Evolutionary conservation across 306 rosid genomes (phyloP), one percentile per base, ranked within the genome.

Genomic region (Fagus crenata): DNA sequence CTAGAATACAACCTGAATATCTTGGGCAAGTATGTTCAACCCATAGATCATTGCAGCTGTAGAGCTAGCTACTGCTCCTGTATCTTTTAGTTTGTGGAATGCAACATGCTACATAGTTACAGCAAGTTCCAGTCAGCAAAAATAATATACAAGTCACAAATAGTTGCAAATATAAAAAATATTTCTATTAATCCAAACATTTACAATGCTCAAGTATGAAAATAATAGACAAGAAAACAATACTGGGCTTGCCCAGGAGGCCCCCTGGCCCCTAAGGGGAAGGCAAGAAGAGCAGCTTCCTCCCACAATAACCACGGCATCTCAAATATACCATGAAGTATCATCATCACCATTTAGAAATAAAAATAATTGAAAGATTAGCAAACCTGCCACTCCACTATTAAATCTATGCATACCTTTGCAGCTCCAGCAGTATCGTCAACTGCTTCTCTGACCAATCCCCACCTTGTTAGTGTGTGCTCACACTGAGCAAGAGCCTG

Each of bases 401-500:
- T 67, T 74, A 81, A 72, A 72, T 82, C 77, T 73, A 74, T 74
- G 80, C 78, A 55, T 78, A 92, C 99, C 96, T 90, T 88, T 37
- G 99, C 97, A 18, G 99, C 97, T 75, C 97, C 99, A 43, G 99
- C 99, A 49, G 99, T 95, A 73, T 95, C 97, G 60, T 95, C 97
- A 54, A 86, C 92, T 12, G 97, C 97, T 84, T 89, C 99, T 88
- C 92, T 89, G 76, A 95, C 90, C 85, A 95, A 92, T 73, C 97
- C 96, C 72, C 79, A 77, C 81, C 68, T 72, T 14, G 96, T 89
- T 85, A 95, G 87, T 6, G 93, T 92, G 88, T 87, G 76, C 90
- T 95, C 99, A 82, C 99, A 95, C 88, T 95, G 99, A 84, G 96
- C 93, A 76, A 95, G 99, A 89, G 99, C 99, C 99, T 95, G 78